phyloP scores from a whole-genome alignment of 2,329 filamentous ascomycete species.

The Phyllosticta citriasiana region DNA sequence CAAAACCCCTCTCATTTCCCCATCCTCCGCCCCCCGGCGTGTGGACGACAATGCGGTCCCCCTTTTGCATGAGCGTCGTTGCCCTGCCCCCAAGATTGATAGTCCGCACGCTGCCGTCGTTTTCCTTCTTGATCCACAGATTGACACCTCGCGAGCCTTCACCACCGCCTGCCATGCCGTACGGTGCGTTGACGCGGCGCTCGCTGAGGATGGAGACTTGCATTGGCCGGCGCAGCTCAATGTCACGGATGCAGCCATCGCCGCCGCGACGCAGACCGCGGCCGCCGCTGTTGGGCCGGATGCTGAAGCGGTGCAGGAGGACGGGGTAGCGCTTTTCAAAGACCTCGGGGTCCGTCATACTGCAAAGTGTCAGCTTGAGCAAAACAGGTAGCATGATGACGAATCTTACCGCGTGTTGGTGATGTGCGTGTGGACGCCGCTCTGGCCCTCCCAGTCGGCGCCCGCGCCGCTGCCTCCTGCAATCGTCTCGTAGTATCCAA shows the following conservation, averaged over 20 bases:
- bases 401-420: slow-evolving; percentile 54
- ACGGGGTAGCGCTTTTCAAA: slow-evolving; percentile 64
- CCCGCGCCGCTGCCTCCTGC: slow-evolving; percentile 61
- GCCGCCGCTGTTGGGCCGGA: slow-evolving; percentile 52
- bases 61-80: slow-evolving; percentile 62
- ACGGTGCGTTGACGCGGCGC: slow-evolving; percentile 59
- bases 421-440: slow-evolving; percentile 64
- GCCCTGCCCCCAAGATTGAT: slow-evolving; percentile 75
- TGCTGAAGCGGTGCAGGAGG: slow-evolving; percentile 53
- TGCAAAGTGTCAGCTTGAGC: background rate
- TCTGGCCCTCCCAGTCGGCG: slow-evolving; percentile 51
- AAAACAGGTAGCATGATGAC: background rate
- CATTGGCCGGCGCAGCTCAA: slow-evolving; percentile 62
- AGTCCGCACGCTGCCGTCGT: slow-evolving; percentile 44
- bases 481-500: slow-evolving; percentile 72
- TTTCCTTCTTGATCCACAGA: slow-evolving; percentile 7
- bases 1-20: slow-evolving; percentile 34
- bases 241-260: slow-evolving; percentile 41
- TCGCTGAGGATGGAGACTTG: slow-evolving; percentile 67
- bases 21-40: slow-evolving; percentile 75
- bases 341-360: slow-evolving; percentile 64
- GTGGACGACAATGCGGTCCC: slow-evolving; percentile 66
- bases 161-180: slow-evolving; percentile 67
- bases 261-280: slow-evolving; percentile 29
- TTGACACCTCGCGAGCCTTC: slow-evolving; percentile 67